Conservation (phyloP, 2,329 filamentous ascomycete species). For the Exophiala sp. region DNA sequence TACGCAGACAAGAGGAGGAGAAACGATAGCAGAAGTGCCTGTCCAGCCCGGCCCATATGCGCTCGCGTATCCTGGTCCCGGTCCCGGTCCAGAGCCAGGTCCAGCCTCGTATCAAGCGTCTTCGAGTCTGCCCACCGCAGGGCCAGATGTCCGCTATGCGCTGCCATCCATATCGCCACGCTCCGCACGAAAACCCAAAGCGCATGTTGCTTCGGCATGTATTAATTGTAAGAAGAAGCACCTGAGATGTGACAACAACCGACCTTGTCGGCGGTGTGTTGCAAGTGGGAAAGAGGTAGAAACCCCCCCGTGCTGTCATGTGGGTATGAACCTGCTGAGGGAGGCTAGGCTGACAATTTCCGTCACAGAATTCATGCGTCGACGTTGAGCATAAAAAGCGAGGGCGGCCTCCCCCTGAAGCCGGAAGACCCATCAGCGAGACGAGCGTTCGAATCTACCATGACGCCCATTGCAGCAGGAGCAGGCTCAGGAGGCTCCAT, state of each 20-base stretch:
- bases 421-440: slow-evolving; percentile 17
- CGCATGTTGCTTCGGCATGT: slow-evolving; percentile 45
- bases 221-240: slow-evolving; percentile 47
- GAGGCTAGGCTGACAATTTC: slow-evolving; percentile 1
- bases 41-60: slow-evolving; percentile 16
- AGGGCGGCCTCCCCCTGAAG: slow-evolving; percentile 24
- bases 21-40: slow-evolving; percentile 11
- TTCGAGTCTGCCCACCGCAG: slow-evolving; percentile 8
- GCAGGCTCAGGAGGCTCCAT: slow-evolving; percentile 8
- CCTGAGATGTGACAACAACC: slow-evolving; percentile 42
- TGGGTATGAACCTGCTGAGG: background rate
- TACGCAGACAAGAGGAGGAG: slow-evolving; percentile 18
- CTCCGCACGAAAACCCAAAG: slow-evolving; percentile 42
- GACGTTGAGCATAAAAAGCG: slow-evolving; percentile 46
- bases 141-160: slow-evolving; percentile 11
- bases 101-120: slow-evolving; percentile 16
- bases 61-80: slow-evolving; percentile 19
- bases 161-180: slow-evolving; percentile 33
- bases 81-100: too few relatives aligned
- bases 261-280: slow-evolving; percentile 43
- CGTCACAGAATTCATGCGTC: slow-evolving; percentile 41
- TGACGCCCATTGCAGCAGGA: slow-evolving; percentile 5
- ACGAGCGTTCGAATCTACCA: slow-evolving; percentile 12
- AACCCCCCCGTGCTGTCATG: slow-evolving; percentile 3
- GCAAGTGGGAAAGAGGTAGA: slow-evolving; percentile 44